Evolutionary conservation across 2,329 filamentous ascomycete species (phyloP).

Genomic region (Fusarium foetens): DNA sequence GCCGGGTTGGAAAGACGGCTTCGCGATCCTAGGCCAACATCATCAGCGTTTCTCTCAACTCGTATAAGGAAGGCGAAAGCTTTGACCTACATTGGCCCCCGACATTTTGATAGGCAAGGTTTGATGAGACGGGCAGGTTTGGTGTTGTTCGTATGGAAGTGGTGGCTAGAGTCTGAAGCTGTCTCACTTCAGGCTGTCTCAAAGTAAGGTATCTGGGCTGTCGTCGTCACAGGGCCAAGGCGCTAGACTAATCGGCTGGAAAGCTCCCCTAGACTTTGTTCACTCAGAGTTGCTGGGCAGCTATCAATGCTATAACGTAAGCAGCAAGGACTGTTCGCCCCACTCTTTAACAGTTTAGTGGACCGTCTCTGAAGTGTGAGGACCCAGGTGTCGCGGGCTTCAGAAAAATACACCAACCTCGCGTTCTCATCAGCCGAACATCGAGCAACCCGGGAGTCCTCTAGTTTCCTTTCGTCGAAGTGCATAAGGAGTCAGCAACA

Average conservation of each 20-base stretch:
- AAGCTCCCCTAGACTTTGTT: not conserved
- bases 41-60: constrained; percentile 23
- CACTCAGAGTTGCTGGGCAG: constrained; percentile 27
- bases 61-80: not conserved
- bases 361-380: constrained; percentile 1
- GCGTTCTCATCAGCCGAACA: constrained; percentile 21
- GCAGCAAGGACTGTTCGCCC: not conserved
- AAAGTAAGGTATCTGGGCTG: not conserved
- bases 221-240: constrained; percentile 32
- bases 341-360: constrained; percentile 4
- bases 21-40: constrained; percentile 78
- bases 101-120: constrained; percentile 45
- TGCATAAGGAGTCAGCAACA: not conserved
- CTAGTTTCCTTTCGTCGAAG: not conserved
- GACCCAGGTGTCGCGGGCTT: constrained; percentile 17
- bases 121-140: not conserved
- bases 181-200: constrained; percentile 24
- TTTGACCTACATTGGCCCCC: constrained; percentile 45
- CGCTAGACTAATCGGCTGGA: not conserved
- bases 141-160: constrained; percentile 1
- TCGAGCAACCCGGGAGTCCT: not conserved
- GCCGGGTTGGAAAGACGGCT: constrained; percentile 96
- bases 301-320: constrained; percentile 27
- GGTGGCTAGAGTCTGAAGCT: constrained; percentile 7
- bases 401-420: constrained; percentile 38